Percentiles rank a stretch among this genome's conserved stretches.
These are phyloP conservation scores for Cercospora janseana DNA, from an alignment of 2,329 filamentous ascomycete species.

Conservation along the genomic window DNA sequence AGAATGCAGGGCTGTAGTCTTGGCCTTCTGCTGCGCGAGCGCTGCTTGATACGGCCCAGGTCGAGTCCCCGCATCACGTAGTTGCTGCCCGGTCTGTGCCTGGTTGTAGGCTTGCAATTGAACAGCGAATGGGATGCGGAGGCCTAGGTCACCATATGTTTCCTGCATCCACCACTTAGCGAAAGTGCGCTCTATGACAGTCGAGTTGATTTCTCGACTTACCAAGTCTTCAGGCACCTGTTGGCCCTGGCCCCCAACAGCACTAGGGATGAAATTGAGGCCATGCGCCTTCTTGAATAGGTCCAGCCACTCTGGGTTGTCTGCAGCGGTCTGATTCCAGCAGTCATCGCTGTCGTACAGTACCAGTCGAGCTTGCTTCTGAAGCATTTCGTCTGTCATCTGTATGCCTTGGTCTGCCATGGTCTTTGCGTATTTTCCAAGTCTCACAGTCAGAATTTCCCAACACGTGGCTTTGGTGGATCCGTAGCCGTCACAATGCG, in stretches of 20 bases:
- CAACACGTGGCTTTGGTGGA: slow-evolving; percentile 44
- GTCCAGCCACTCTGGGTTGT: slow-evolving; percentile 48
- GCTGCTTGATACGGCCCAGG: slow-evolving; percentile 21
- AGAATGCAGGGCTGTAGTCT: slow-evolving; percentile 24
- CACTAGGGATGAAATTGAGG: slow-evolving; percentile 39
- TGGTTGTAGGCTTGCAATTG: slow-evolving; percentile 36
- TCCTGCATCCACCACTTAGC: slow-evolving; percentile 24
- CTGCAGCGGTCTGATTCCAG: slow-evolving; percentile 46
- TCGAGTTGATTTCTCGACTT: slow-evolving; percentile 5
- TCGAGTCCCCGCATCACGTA: slow-evolving; percentile 15
- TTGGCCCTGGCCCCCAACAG: slow-evolving; percentile 34
- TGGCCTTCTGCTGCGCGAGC: slow-evolving; percentile 14
- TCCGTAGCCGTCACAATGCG: slow-evolving; percentile 13
- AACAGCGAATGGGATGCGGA: slow-evolving; percentile 37
- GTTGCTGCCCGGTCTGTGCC: slow-evolving; percentile 18
- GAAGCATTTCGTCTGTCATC: slow-evolving; percentile 52
- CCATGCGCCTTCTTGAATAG: slow-evolving; percentile 52
- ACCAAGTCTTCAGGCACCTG: slow-evolving; percentile 37
- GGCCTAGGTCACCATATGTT: slow-evolving; percentile 38
- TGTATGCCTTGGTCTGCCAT: slow-evolving; percentile 41
- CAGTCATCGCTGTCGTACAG: slow-evolving; percentile 50
- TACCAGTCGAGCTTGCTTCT: slow-evolving; percentile 48
- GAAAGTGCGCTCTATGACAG: neutral
- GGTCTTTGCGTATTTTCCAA: slow-evolving; percentile 47
- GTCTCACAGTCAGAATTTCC: slow-evolving; percentile 50